A percentile compares a stretch with the other conserved stretches of the same genome.
phyloP scores from a whole-genome alignment of 208 protist genomes.

The Acanthamoeba sp. region DNA sequence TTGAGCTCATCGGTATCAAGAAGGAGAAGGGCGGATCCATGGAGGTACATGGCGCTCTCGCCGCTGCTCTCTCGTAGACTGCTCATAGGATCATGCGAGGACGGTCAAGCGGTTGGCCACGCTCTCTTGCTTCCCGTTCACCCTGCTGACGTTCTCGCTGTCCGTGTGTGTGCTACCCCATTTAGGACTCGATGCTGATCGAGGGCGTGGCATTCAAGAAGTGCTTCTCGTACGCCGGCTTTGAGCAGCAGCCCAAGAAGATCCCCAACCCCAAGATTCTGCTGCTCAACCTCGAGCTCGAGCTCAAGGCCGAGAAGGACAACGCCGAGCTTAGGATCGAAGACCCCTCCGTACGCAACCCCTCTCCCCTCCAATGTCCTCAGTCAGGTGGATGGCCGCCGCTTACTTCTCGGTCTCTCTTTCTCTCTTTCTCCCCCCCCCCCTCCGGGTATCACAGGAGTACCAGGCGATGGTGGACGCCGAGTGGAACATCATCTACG shows the following conservation, averaged over 20 bases:
- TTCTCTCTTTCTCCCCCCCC: too few species aligned
- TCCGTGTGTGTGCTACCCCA: not conserved
- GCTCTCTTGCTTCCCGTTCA: too few species aligned
- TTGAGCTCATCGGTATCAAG: constrained; percentile 99
- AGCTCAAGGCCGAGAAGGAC: constrained; percentile 99
- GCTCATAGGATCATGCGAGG: too few species aligned
- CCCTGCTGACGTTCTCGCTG: constrained; percentile 10
- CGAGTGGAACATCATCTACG: constrained; percentile 99
- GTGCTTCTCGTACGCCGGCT: constrained; percentile 99
- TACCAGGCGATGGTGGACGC: constrained; percentile 99
- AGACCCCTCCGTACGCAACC: constrained; percentile 91
- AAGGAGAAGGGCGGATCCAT: constrained; percentile 99
- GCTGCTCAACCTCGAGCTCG: constrained; percentile 99
- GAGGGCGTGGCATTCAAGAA: constrained; percentile 99
- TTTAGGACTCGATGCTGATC: constrained; percentile 98
- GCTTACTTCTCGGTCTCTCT: too few species aligned
- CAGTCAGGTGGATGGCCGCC: too few species aligned
- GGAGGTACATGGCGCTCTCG: constrained; percentile 85
- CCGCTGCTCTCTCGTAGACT: too few species aligned
- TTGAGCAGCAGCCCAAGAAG: constrained; percentile 99
- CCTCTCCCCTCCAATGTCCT: not conserved
- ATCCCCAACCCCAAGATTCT: constrained; percentile 99
- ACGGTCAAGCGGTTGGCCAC: too few species aligned
- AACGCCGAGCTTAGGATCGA: constrained; percentile 99
- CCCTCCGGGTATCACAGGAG: too few species aligned